Base-by-base conservation (phyloP, 208 protist species). In the Angomonas deanei region DNA sequence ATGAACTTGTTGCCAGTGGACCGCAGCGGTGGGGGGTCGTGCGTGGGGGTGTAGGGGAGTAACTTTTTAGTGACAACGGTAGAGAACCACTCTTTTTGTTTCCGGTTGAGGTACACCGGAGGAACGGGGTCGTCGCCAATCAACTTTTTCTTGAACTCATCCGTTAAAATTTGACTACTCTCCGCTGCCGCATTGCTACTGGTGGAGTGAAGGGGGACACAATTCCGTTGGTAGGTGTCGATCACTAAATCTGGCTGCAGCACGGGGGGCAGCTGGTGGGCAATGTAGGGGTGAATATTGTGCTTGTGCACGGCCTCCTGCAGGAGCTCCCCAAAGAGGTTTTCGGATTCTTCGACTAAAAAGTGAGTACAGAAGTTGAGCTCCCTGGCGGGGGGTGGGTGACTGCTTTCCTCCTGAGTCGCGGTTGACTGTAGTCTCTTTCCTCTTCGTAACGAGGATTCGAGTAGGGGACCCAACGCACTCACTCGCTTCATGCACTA, bases 261-360 rank as follows among this genome's bases (percentile, higher is more conserved):
- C 1, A 61, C 52, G 8, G 88, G 88, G 8, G 83, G 68, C 0
- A 86, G 67, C 68, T 94, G 88, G 60, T 82, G 88, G 0, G 85
- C 83, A 11, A 92, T 83, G 68, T 82, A 84, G 10, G 82, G 38
- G 62, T 77, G 70, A 3, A 94, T 85, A 17, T 81, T 80, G 47
- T 94, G 88, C 57, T 94, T 94, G 21, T 55, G 28, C 50, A 86
- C 66, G 1, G 88, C 84, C 72, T 94, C 88, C 23, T 56, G 15
- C 8, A 94, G 64, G 30, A 94, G 61, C 23, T 63, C 3, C 32
- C 67, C 61, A 49, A 89, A 70, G 2, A 91, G 61, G 70, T 92
- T 82, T 0, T 50, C 58, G 11, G 3, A 28, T 5, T 56, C 36
- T 27, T 66, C 59, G 1, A 69, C 6, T 19, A 67, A 6, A 21